Percentiles rank a stretch among this genome's conserved stretches.
Conservation (phyloP, 106 monocot genomes). For the Acanthochlamys bracteata region DNA sequence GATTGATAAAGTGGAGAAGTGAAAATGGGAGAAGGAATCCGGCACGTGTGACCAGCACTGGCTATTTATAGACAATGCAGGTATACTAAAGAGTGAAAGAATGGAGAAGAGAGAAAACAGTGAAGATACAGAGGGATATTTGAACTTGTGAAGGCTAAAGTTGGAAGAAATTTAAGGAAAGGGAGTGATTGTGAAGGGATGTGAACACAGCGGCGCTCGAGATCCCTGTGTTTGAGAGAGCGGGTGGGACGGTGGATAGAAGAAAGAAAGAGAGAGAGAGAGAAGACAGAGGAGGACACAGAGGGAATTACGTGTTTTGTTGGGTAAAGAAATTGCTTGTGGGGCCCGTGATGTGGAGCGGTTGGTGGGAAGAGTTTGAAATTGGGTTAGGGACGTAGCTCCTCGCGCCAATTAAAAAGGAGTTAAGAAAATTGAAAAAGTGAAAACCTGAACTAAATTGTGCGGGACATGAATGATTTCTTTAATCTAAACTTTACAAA, state of each 20-base stretch:
- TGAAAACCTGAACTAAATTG: constrained; percentile 11
- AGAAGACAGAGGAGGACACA: neutral
- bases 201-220: neutral
- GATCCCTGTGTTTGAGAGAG: neutral
- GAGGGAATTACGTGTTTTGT: neutral
- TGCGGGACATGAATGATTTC: no score
- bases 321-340: neutral
- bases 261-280: neutral
- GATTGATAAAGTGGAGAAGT: no score
- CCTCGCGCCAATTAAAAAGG: neutral
- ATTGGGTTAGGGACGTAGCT: neutral
- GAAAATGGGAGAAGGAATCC: neutral
- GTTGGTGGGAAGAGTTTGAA: neutral
- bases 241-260: constrained; percentile 7
- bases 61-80: neutral
- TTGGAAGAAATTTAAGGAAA: constrained; percentile 1
- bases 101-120: neutral
- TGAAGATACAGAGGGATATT: neutral
- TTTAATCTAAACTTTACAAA: no score
- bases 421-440: neutral
- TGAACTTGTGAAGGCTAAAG: neutral
- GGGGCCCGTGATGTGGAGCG: constrained; percentile 3
- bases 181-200: neutral
- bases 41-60: no score
- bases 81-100: neutral